Base-by-base conservation (phyloP, 306 rosid species). In the Quercus cerris region DNA sequence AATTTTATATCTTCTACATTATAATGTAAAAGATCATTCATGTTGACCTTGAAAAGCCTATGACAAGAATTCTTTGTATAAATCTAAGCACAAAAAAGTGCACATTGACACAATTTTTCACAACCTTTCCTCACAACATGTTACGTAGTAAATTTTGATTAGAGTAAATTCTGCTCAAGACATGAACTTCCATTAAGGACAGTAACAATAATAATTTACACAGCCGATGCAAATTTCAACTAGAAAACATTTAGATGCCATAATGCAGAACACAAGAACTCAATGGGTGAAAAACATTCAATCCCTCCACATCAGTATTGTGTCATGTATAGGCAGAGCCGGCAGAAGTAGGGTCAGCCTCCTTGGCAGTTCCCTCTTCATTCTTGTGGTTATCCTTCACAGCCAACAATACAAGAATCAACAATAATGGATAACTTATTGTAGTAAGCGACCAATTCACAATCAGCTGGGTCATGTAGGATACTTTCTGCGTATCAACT, bases 401-500 rank as follows among this genome's bases (percentile, higher is more conserved):
- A 52, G 97, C 97, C 83, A 89, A 79, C 70, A 86, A 15, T 46
- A 91, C 89, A 51, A 95, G 82, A 85, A 87, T 73, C 6, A 78
- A 74, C 70, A 95, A 69, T 57, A 91, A 75, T 1, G 99, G 99
- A 82, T 89, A 93, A 63, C 98, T 90, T 12, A 90, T 6, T 3
- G 92, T 80, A 10, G 93, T 89, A 6, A 93, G 90, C 1, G 62
- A 82, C 94, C 93, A 91, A 66, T 93, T 95, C 76, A 87, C 85
- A 66, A 89, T 78, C 87, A 95, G 79, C 59, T 95, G 98, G 11
- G 80, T 1, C 81, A 86, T 74, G 41, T 83, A 86, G 4, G 97
- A 85, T n/a, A 88, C 88, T 5, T 75, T 82, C 18, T 2, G 89
- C 30, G 81, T 75, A 75, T 93, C 99, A 28, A 89, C 87, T 84